Base-by-base conservation (phyloP, 108 stramenopile species). In the Aurantiochytrium sp. region DNA sequence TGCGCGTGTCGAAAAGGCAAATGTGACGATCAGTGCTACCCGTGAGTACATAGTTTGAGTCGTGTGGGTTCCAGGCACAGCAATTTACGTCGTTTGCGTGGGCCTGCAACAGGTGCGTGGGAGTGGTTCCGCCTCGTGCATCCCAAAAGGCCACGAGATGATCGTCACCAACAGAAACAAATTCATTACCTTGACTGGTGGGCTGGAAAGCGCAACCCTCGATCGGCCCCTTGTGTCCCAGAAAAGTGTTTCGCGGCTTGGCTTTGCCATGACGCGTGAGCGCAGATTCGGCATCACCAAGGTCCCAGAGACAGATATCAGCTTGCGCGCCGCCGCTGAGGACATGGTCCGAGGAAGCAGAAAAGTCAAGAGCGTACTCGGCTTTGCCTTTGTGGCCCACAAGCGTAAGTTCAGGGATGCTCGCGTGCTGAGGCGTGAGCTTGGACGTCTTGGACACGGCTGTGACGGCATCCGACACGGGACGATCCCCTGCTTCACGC, bases 301-400 rank as follows among this genome's bases (percentile, higher is more conserved):
- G 45, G 76, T 83, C 28, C 76, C 76, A 83, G 3, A 83, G n/a
- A 53, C 76, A 83, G 3, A 83, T 6, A 16, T 83, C 49, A 28
- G 23, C 76, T 12, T 83, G 43, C 6, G 45, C 12, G 45, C 76
- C 45, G 12, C 76, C 76, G 51, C 76, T 83, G 12, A 83, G 6
- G 4, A 83, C 28, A 23, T 83, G 76, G 76, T 83, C 76, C 25
- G 49, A 53, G 10, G 76, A 25, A 6, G 76, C 76, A 8, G 76
- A 83, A 83, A 83, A 83, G n/a, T 83, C 76, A 83, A 83, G 76
- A 35, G 76, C 76, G 25, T 53, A 53, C 25, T 83, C 51, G 4
- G 49, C 76, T 35, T 83, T 83, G 45, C 51, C 49, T 6, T 10
- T 25, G 28, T 83, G 76, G 49, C 76, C 76, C 45, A 28, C 51